Conservation (phyloP, 805 yeast genomes). For the Dipodascus geniculatus region DNA sequence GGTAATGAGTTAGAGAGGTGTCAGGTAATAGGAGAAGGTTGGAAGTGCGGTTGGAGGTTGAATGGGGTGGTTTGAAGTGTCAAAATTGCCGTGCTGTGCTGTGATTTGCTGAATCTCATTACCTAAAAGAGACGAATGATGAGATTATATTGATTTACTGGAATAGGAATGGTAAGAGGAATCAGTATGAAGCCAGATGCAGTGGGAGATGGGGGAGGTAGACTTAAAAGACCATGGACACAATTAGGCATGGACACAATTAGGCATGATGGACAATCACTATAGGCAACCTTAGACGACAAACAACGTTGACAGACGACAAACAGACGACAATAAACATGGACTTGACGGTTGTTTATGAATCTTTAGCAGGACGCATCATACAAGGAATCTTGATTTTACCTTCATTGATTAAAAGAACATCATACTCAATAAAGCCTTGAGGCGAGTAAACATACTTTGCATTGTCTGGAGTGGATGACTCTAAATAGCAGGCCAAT, state of each 20-base stretch:
- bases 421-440: not conserved
- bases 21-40: no score
- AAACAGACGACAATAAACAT: no score
- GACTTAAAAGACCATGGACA: no score
- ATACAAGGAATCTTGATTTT: not conserved
- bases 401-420: not conserved
- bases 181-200: no score
- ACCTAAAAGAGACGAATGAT: not conserved
- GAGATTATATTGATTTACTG: conserved; percentile 1
- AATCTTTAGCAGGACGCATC: not conserved
- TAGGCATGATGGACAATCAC: no score
- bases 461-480: not conserved
- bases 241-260: no score
- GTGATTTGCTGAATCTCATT: not conserved
- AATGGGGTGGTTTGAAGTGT: no score
- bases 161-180: not conserved
- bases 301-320: no score
- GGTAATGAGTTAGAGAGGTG: no score
- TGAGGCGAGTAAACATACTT: not conserved
- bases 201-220: no score
- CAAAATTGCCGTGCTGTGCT: not conserved
- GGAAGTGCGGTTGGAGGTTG: no score
- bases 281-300: no score
- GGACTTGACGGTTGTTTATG: not conserved
- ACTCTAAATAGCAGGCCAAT: not conserved